These are phyloP conservation scores for Inonotus hispidus DNA, from an alignment of 1,284 basidiomycete species.

Conservation along the genomic window DNA sequence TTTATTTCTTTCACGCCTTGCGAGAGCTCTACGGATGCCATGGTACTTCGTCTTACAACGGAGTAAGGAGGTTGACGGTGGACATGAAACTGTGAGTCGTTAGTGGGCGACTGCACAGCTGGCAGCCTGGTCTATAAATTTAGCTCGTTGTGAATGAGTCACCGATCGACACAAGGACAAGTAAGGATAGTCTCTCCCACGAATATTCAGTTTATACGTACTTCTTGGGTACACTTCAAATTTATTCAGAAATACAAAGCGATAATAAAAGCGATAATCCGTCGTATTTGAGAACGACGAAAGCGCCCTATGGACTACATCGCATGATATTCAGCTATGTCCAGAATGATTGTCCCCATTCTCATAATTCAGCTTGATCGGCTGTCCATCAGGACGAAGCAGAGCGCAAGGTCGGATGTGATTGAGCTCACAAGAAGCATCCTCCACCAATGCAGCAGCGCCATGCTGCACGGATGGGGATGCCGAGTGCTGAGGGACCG, in stretches of 20 bases:
- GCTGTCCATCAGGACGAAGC: background rate
- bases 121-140: background rate
- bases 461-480: background rate
- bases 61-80: background rate
- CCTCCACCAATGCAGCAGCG: background rate
- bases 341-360: background rate
- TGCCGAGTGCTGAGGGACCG: background rate
- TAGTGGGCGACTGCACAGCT: background rate
- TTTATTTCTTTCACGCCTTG: conserved; percentile 4
- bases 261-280: background rate
- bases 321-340: background rate
- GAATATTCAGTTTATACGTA: no score
- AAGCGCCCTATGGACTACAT: background rate
- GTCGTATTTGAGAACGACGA: background rate
- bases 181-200: no score
- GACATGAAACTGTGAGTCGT: background rate
- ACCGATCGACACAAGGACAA: background rate
- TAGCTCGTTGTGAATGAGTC: background rate
- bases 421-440: background rate
- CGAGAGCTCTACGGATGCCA: background rate
- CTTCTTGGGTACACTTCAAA: no score
- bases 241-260: background rate
- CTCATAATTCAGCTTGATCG: background rate
- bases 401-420: background rate
- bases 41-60: background rate